Conservation (phyloP, 108 stramenopile species). For the Fragilariopsis cylindrus region DNA sequence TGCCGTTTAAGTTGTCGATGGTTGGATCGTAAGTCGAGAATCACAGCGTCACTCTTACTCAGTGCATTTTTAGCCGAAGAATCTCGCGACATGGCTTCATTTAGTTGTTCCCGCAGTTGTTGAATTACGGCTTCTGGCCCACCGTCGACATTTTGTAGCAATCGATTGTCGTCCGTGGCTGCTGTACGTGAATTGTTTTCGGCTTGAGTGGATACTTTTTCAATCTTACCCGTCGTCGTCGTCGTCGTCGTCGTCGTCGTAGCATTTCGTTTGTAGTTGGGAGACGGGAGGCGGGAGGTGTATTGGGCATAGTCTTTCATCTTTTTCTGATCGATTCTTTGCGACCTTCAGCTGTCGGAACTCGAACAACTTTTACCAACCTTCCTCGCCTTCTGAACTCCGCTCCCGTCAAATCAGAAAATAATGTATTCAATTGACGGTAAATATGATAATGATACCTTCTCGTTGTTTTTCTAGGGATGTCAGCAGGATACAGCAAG, state of each 20-base stretch:
- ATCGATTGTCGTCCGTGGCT: neutral
- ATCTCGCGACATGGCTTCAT: constrained; percentile 37
- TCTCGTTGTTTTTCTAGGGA: too few species aligned
- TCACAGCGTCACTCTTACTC: constrained; percentile 52
- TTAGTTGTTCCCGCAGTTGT: constrained; percentile 37
- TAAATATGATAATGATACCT: too few species aligned
- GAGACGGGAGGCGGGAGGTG: constrained; percentile 37
- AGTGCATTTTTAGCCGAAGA: constrained; percentile 39
- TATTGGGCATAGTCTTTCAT: constrained; percentile 40
- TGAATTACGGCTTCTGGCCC: constrained; percentile 39
- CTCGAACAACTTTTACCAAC: too few species aligned
- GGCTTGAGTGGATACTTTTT: neutral
- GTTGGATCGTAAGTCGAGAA: constrained; percentile 47
- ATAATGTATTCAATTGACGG: too few species aligned
- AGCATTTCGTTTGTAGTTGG: constrained; percentile 11
- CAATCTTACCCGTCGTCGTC: neutral
- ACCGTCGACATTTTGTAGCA: constrained; percentile 15
- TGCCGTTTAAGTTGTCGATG: constrained; percentile 47
- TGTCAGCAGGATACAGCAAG: too few species aligned
- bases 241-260: neutral
- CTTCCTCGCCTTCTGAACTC: too few species aligned
- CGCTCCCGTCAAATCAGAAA: too few species aligned
- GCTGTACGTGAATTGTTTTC: constrained; percentile 5
- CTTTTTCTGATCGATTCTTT: neutral
- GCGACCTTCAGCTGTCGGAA: too few species aligned